A percentile compares a stretch with the other conserved stretches of the same genome.
phyloP scores from a whole-genome alignment of 1,139 yeast species.

The Suhomyces terraborum region DNA sequence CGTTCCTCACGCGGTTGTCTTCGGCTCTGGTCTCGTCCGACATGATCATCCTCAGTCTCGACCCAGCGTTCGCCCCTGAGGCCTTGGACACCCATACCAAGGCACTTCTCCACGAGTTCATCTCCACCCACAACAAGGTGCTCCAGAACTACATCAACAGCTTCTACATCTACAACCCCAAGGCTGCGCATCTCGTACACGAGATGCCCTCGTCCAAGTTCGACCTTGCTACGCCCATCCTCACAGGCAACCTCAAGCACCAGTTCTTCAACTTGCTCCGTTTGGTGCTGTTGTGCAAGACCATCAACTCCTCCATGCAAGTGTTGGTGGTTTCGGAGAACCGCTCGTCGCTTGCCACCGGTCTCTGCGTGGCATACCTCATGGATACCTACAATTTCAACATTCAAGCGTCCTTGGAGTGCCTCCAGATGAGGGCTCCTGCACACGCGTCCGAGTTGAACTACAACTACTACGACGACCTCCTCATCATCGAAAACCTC shows the following conservation, averaged over 20 bases:
- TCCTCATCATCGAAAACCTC: conserved; percentile 42
- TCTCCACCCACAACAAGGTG: conserved; percentile 33
- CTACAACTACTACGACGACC: conserved; percentile 43
- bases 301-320: conserved; percentile 37
- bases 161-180: conserved; percentile 40
- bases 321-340: conserved; percentile 42
- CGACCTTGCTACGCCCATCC: conserved; percentile 37
- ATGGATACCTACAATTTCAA: conserved; percentile 48
- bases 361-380: conserved; percentile 40
- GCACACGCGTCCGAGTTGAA: conserved; percentile 30
- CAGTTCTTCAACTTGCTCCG: conserved; percentile 45
- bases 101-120: conserved; percentile 24
- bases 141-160: conserved; percentile 43
- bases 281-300: conserved; percentile 38
- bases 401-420: conserved; percentile 31
- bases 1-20: conserved; percentile 31
- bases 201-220: conserved; percentile 33
- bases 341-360: conserved; percentile 33
- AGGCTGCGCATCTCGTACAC: conserved; percentile 31
- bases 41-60: conserved; percentile 42
- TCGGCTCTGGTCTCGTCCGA: conserved; percentile 37
- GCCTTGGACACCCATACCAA: not conserved
- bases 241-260: conserved; percentile 41
- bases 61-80: conserved; percentile 32
- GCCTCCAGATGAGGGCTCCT: conserved; percentile 18